These are phyloP conservation scores for Helichrysum umbraculigerum DNA, from an alignment of 129 eudicot species.

Conservation along the genomic window DNA sequence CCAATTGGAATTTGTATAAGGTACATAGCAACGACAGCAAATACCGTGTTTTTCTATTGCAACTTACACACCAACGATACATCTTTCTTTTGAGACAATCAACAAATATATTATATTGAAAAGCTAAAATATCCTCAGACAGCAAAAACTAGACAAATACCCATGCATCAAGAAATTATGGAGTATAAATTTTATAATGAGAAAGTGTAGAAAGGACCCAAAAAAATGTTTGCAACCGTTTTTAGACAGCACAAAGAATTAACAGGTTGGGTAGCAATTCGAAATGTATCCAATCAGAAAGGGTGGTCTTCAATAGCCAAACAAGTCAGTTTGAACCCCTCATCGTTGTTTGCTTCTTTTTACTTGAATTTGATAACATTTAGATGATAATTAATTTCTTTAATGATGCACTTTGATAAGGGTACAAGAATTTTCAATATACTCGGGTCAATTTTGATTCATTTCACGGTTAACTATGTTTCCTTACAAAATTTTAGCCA, in stretches of 20 bases:
- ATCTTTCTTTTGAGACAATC: neutral
- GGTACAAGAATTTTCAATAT: neutral
- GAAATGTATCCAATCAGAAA: neutral
- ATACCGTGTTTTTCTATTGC: neutral
- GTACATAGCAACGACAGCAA: neutral
- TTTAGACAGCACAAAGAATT: conserved; percentile 82
- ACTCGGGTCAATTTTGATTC: neutral
- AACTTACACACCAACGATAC: neutral
- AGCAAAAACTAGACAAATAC: neutral
- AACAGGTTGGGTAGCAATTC: conserved; percentile 63
- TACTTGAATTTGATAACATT: no score
- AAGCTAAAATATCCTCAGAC: neutral
- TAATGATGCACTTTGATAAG: neutral
- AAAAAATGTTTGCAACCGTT: conserved; percentile 34
- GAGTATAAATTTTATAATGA: neutral
- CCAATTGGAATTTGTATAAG: neutral
- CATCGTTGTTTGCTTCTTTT: neutral
- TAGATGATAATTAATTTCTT: no score
- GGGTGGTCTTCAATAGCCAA: no score
- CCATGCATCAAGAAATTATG: neutral
- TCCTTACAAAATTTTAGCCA: neutral
- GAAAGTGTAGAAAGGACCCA: no score
- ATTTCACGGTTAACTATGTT: no score
- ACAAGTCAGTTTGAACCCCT: neutral
- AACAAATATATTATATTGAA: neutral